phyloP scores from a whole-genome alignment of 1,284 basidiomycete genomes.

The Trichosporon sp. region DNA sequence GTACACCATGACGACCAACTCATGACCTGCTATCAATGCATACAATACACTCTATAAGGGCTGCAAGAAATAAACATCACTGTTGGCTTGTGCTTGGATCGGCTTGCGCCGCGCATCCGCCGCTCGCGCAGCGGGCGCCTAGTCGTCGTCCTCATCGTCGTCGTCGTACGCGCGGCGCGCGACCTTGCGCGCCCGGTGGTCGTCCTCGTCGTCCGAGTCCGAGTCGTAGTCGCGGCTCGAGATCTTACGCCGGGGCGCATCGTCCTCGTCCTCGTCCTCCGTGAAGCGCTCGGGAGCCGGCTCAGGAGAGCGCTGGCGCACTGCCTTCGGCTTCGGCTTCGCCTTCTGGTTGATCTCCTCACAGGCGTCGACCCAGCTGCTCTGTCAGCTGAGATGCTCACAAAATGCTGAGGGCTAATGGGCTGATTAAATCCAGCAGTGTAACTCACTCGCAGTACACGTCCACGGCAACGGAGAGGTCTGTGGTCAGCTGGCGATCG shows the following conservation, averaged over 20 bases:
- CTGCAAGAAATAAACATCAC: slow-evolving; percentile 1
- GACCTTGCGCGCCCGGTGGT: slow-evolving; percentile 6
- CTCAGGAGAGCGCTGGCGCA: slow-evolving; percentile 13
- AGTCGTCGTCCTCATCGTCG: slow-evolving; percentile 24
- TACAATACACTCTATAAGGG: slow-evolving; percentile 17
- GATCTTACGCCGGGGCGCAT: slow-evolving; percentile 48
- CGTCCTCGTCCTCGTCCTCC: slow-evolving; percentile 61
- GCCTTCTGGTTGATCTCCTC: slow-evolving; percentile 41
- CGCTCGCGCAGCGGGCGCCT: not conserved
- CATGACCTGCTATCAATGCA: slow-evolving; percentile 13
- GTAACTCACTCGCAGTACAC: slow-evolving; percentile 44
- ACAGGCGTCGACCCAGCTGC: slow-evolving; percentile 48
- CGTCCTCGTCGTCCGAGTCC: slow-evolving; percentile 19
- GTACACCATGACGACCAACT: not conserved
- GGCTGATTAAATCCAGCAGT: too few species aligned
- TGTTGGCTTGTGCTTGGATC: not conserved
- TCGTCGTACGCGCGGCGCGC: slow-evolving; percentile 15
- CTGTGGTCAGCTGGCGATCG: slow-evolving; percentile 21
- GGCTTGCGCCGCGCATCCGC: not conserved
- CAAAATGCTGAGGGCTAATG: too few species aligned
- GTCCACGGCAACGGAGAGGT: slow-evolving; percentile 43
- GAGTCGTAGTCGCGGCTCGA: slow-evolving; percentile 19
- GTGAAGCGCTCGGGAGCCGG: slow-evolving; percentile 55
- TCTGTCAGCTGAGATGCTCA: not conserved
- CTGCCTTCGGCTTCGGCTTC: slow-evolving; percentile 21